Percentiles rank a stretch among this genome's conserved stretches.
These are phyloP conservation scores for Apophysomyces sp. DNA, from an alignment of 371 early-diverging fungal genomes.

Conservation along the genomic window DNA sequence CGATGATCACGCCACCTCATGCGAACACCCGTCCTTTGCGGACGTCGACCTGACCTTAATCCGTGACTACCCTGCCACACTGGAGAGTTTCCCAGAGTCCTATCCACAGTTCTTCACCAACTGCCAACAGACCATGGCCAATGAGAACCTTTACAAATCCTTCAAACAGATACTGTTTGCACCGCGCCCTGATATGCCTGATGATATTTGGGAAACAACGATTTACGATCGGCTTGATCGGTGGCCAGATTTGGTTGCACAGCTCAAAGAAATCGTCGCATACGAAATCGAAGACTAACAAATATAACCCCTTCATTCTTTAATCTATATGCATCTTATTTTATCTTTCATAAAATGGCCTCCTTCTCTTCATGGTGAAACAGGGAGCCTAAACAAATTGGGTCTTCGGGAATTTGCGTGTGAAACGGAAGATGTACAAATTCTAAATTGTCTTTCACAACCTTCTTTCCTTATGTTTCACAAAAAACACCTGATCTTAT, in stretches of 20 bases:
- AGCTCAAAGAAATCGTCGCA: conserved; percentile 57
- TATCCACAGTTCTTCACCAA: conserved; percentile 64
- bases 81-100: conserved; percentile 31
- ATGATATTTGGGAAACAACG: conserved; percentile 46
- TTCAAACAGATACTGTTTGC: conserved; percentile 22
- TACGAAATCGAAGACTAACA: conserved; percentile 43
- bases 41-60: conserved; percentile 45
- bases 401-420: not conserved
- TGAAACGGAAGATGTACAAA: not conserved
- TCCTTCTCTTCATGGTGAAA: not conserved
- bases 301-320: not conserved
- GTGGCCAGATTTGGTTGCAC: conserved; percentile 46
- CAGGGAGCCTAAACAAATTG: not conserved
- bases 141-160: conserved; percentile 9
- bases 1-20: conserved; percentile 12
- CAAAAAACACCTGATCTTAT: no score
- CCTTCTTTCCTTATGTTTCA: no score
- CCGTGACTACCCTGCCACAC: conserved; percentile 31
- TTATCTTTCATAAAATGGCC: not conserved
- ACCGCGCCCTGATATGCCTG: conserved; percentile 20
- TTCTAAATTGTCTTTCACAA: no score
- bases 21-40: conserved; percentile 27
- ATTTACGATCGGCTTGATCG: conserved; percentile 41
- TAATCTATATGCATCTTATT: not conserved
- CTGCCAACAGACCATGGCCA: conserved; percentile 18